These are phyloP conservation scores for Didymella keratinophila DNA, from an alignment of 2,329 filamentous ascomycete species.

Conservation along the genomic window DNA sequence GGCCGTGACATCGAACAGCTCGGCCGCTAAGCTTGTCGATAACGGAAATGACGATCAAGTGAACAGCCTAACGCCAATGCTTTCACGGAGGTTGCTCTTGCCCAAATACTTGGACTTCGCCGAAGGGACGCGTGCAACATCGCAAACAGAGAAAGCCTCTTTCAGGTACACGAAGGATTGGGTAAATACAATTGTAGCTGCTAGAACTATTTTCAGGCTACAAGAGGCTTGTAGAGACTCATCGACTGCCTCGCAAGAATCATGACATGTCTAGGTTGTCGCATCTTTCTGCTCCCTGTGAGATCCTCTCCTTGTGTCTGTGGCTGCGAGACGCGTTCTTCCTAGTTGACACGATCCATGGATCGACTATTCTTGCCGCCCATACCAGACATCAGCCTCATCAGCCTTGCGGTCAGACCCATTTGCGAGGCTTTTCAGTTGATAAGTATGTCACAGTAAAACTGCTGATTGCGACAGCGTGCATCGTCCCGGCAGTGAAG, in stretches of 20 bases:
- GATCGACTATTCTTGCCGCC: conserved; percentile 14
- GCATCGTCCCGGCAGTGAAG: not conserved
- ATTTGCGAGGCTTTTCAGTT: not conserved
- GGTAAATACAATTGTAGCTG: too few relatives aligned
- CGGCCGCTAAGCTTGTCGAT: conserved; percentile 22
- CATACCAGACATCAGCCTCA: conserved; percentile 5
- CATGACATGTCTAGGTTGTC: too few relatives aligned
- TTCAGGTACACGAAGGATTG: too few relatives aligned
- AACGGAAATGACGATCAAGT: conserved; percentile 4
- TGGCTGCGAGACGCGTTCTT: conserved; percentile 2
- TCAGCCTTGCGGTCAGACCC: conserved; percentile 4
- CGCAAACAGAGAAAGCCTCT: not conserved
- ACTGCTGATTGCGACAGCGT: not conserved
- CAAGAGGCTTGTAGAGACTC: too few relatives aligned
- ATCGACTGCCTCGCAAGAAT: too few relatives aligned
- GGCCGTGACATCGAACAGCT: conserved; percentile 13
- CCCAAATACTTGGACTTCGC: not conserved
- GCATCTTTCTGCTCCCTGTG: too few relatives aligned
- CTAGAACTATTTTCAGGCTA: too few relatives aligned
- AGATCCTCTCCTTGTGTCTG: too few relatives aligned
- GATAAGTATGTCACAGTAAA: not conserved
- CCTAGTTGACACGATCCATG: not conserved
- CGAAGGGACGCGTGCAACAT: not conserved
- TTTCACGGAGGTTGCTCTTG: not conserved
- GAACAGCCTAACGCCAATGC: conserved; percentile 5